These are phyloP conservation scores for Hirschfeldia incana DNA, from an alignment of 345 rosid species.

Conservation along the genomic window DNA sequence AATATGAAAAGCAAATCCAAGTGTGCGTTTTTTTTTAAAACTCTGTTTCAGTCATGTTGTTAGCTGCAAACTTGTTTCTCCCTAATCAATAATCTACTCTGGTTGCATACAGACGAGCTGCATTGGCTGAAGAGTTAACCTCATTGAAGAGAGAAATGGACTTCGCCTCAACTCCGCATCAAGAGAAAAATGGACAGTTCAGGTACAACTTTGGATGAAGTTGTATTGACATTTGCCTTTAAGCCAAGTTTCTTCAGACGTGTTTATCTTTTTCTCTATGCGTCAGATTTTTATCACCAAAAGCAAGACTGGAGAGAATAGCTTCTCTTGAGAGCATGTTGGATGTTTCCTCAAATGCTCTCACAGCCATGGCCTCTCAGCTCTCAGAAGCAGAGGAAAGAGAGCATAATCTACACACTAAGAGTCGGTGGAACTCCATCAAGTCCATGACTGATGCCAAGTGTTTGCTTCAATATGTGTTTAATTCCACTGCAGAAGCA, in stretches of 20 bases:
- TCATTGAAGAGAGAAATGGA: constrained; percentile 57
- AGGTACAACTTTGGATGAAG: constrained; percentile 41
- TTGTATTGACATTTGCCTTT: neutral
- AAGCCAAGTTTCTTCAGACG: constrained; percentile 13
- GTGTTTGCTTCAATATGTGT: constrained; percentile 69
- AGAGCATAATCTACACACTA: constrained; percentile 58
- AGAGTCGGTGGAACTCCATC: constrained; percentile 69
- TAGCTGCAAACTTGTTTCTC: constrained; percentile 10
- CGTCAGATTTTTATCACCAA: constrained; percentile 53
- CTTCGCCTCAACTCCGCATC: constrained; percentile 54
- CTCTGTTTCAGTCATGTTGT: constrained; percentile 24
- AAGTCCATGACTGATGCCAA: constrained; percentile 75
- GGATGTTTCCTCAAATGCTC: constrained; percentile 67
- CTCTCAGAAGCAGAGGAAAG: constrained; percentile 82
- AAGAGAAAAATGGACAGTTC: constrained; percentile 54
- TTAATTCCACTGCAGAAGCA: constrained; percentile 62
- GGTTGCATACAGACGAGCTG: constrained; percentile 51
- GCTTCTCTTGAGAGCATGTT: constrained; percentile 72
- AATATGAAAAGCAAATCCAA: constrained; percentile 75
- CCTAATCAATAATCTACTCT: constrained; percentile 7
- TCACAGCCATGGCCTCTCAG: constrained; percentile 75
- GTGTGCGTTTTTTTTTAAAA: constrained; percentile 46
- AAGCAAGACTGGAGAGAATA: constrained; percentile 63
- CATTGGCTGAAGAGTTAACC: constrained; percentile 66
- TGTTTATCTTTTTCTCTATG: constrained; percentile 23